Conservation (phyloP, 257 asterid genomes). For the Salvia miltiorrhiza region DNA sequence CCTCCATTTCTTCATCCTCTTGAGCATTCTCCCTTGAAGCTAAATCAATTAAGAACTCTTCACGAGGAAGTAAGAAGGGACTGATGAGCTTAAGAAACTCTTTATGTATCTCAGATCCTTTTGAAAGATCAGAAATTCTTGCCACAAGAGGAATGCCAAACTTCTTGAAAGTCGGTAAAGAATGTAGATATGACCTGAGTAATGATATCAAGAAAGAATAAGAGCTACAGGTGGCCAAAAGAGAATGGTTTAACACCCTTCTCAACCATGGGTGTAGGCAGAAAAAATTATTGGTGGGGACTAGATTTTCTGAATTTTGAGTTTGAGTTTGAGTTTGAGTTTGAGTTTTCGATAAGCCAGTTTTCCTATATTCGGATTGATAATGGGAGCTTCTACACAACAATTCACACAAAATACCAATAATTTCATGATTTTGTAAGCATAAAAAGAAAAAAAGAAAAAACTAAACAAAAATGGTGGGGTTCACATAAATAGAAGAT, state of each 20-base stretch:
- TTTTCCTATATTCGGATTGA: too few relatives aligned
- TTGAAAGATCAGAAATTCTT: slow-evolving; percentile 46
- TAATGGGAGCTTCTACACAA: too few relatives aligned
- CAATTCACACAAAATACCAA: too few relatives aligned
- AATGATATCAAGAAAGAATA: slow-evolving; percentile 3
- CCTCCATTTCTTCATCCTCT: slow-evolving; percentile 34
- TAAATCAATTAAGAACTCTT: slow-evolving; percentile 32
- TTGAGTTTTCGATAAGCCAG: too few relatives aligned
- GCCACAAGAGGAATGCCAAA: slow-evolving; percentile 65
- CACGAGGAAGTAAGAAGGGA: slow-evolving; percentile 42
- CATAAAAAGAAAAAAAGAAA: too few relatives aligned
- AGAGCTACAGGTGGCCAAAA: background rate
- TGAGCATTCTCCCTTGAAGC: slow-evolving; percentile 18
- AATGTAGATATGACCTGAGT: slow-evolving; percentile 31
- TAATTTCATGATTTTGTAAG: too few relatives aligned
- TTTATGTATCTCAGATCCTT: slow-evolving; percentile 46
- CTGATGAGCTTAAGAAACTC: slow-evolving; percentile 48
- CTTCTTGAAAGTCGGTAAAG: slow-evolving; percentile 22
- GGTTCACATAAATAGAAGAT: background rate
- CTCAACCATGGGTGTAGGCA: background rate
- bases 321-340: too few relatives aligned
- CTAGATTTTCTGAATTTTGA: too few relatives aligned
- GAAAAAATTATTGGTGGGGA: too few relatives aligned
- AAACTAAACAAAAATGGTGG: too few relatives aligned
- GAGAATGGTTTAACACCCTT: background rate